A percentile compares a stretch with the other conserved stretches of the same genome.
phyloP scores from a whole-genome alignment of 2,329 filamentous ascomycete species.

The Aspergillus calidoustus region DNA sequence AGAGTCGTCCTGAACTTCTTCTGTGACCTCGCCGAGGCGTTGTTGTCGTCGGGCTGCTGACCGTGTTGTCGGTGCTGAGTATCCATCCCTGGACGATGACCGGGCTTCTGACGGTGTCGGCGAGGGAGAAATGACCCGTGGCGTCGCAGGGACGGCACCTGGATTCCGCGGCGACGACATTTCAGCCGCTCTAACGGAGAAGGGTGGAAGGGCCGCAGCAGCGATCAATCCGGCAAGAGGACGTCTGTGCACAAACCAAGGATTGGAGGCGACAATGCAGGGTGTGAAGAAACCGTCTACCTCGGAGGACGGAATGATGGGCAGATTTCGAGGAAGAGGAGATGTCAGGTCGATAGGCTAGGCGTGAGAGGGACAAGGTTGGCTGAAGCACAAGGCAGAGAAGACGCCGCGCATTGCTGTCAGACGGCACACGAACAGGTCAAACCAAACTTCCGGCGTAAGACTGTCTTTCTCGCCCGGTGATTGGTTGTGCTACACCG shows the following conservation, averaged over 20 bases:
- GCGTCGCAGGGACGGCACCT: slow-evolving; percentile 72
- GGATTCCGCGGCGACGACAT: slow-evolving; percentile 49
- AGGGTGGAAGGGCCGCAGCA: slow-evolving; percentile 54
- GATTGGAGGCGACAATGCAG: slow-evolving; percentile 31
- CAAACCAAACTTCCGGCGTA: slow-evolving; percentile 7
- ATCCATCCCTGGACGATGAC: slow-evolving; percentile 56
- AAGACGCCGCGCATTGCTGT: slow-evolving; percentile 24
- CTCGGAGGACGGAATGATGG: slow-evolving; percentile 42
- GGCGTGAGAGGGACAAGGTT: slow-evolving; percentile 13
- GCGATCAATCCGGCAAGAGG: slow-evolving; percentile 33
- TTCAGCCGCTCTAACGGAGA: slow-evolving; percentile 38
- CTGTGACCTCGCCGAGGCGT: slow-evolving; percentile 54
- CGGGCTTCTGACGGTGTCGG: slow-evolving; percentile 66
- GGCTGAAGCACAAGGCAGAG: slow-evolving; percentile 19
- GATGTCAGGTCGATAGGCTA: slow-evolving; percentile 2
- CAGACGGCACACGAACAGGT: slow-evolving; percentile 8
- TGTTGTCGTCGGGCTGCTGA: slow-evolving; percentile 67
- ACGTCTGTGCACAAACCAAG: slow-evolving; percentile 22
- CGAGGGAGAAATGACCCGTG: slow-evolving; percentile 87
- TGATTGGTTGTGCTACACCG: not conserved
- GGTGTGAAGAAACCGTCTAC: slow-evolving; percentile 22
- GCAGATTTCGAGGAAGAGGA: slow-evolving; percentile 27
- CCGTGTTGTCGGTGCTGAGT: slow-evolving; percentile 77
- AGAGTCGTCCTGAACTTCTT: slow-evolving; percentile 52
- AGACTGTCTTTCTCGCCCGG: not conserved